A percentile compares a stretch with the other conserved stretches of the same genome.
These are phyloP conservation scores for Mucor piriformis DNA, from an alignment of 371 early-diverging fungal genomes.

Conservation along the genomic window DNA sequence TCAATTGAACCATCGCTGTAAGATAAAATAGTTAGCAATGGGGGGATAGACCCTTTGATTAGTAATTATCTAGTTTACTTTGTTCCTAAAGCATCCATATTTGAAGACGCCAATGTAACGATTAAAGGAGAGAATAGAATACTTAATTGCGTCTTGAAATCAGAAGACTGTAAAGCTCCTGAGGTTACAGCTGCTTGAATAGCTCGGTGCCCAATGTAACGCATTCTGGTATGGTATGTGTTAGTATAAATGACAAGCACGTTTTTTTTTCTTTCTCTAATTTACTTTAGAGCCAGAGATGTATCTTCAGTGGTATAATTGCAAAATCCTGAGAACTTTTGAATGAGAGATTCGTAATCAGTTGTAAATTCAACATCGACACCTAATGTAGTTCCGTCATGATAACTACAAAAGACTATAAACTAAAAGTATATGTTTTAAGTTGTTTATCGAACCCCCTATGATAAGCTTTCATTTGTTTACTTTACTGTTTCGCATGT, in stretches of 20 bases:
- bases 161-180: slow-evolving; percentile 54
- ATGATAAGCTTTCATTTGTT: neutral
- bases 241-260: neutral
- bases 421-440: slow-evolving; percentile 52
- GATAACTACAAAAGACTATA: slow-evolving; percentile 65
- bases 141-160: slow-evolving; percentile 56
- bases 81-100: slow-evolving; percentile 28
- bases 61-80: neutral
- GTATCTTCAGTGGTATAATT: slow-evolving; percentile 46
- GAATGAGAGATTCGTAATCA: slow-evolving; percentile 54
- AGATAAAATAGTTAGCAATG: neutral
- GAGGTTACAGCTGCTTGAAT: slow-evolving; percentile 58
- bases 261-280: neutral
- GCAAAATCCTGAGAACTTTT: slow-evolving; percentile 62
- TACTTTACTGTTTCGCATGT: slow-evolving; percentile 58
- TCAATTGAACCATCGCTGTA: slow-evolving; percentile 23
- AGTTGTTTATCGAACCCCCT: neutral
- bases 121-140: slow-evolving; percentile 64
- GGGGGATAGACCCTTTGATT: too few relatives aligned
- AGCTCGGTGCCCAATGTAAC: slow-evolving; percentile 58
- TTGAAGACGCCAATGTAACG: slow-evolving; percentile 39
- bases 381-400: slow-evolving; percentile 67
- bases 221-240: slow-evolving; percentile 21
- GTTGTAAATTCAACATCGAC: slow-evolving; percentile 67
- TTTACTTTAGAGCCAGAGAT: slow-evolving; percentile 28